Base-by-base conservation (phyloP, 2,329 filamentous ascomycete genomes). In the Teratosphaeria zuluensis region DNA sequence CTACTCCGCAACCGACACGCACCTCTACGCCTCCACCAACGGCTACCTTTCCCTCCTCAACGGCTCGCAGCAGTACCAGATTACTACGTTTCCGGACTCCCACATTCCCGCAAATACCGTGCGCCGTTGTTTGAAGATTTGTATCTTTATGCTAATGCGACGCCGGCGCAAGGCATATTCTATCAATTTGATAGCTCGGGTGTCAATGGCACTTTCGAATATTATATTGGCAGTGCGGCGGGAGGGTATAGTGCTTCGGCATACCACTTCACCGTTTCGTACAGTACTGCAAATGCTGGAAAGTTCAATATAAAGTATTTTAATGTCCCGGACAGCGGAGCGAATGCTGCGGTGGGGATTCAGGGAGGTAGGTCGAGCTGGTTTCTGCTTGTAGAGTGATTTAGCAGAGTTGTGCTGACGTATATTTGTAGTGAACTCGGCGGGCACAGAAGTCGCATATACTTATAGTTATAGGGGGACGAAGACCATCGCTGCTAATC, bases 41-140 rank as follows among this genome's bases (percentile, higher is more conserved):
- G 70, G 71, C 51, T 62, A 68, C 56, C 57, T 73, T 33, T 64
- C 68, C 55, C 61, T 73, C 58, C 31, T 53, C 19, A 51, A 62
- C 54, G 69, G 70, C 55, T 62, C 63, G 42, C 38, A 63, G 4
- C 59, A 64, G 19, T 73, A 68, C 59, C 61, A 67, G 42, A 56
- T 59, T 31, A 32, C 56, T 21, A 51, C 57, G 2, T 57, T 71
- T 19, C 70, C 70, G 1, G 62, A 65, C 33, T 21, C 56, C 31
- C 48, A 61, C 28, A 57, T 73, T 9, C 69, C 71, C 2, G 59
- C 62, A 33, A 64, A 63, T 56, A 65, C 68, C 48, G 58, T 70
- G 21, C 59, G 3, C 68, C 71, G 4, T 69, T 70, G 58, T 71
- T 68, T 61, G 69, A 72, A 56, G 72, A 74, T 57, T 62, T 70